Percentiles rank a stretch among this genome's conserved stretches.
Conservation (phyloP, 352 stramenopile genomes). For the Phytophthora cactorum region DNA sequence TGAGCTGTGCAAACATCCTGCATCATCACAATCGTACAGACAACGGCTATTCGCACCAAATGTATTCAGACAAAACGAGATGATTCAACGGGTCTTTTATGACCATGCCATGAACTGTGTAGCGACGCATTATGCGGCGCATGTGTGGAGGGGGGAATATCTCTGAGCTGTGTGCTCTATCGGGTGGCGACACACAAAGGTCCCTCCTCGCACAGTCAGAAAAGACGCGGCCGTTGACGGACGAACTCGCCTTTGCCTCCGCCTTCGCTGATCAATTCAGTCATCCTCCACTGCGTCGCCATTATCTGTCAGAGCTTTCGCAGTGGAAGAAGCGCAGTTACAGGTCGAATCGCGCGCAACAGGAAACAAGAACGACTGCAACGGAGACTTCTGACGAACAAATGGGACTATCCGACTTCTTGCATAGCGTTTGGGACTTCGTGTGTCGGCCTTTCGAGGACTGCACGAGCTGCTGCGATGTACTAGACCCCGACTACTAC, state of each 20-base stretch:
- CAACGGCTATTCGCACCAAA: slow-evolving; percentile 5
- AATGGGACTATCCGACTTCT: slow-evolving; percentile 30
- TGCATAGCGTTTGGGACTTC: slow-evolving; percentile 35
- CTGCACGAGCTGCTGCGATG: slow-evolving; percentile 41
- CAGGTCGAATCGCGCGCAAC: slow-evolving; percentile 9
- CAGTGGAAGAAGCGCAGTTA: slow-evolving; percentile 9
- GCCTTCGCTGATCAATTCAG: background rate
- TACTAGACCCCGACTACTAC: slow-evolving; percentile 44
- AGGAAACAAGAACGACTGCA: slow-evolving; percentile 12
- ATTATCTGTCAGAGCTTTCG: slow-evolving; percentile 8
- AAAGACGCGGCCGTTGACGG: slow-evolving; percentile 28
- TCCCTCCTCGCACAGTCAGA: slow-evolving; percentile 29
- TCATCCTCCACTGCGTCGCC: background rate
- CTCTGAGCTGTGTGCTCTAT: slow-evolving; percentile 22
- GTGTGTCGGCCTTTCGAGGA: slow-evolving; percentile 42
- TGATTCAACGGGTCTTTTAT: slow-evolving; percentile 23
- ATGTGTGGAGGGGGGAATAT: slow-evolving; percentile 17
- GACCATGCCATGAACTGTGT: slow-evolving; percentile 11
- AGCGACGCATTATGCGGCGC: background rate
- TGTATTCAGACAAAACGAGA: slow-evolving; percentile 19
- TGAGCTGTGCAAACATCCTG: slow-evolving; percentile 4
- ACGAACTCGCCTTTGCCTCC: slow-evolving; percentile 1
- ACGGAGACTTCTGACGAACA: slow-evolving; percentile 4
- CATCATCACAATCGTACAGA: background rate
- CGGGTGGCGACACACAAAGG: slow-evolving; percentile 22